These are phyloP conservation scores for Xylaria arbuscula DNA, from an alignment of 2,329 filamentous ascomycete genomes.

Conservation along the genomic window DNA sequence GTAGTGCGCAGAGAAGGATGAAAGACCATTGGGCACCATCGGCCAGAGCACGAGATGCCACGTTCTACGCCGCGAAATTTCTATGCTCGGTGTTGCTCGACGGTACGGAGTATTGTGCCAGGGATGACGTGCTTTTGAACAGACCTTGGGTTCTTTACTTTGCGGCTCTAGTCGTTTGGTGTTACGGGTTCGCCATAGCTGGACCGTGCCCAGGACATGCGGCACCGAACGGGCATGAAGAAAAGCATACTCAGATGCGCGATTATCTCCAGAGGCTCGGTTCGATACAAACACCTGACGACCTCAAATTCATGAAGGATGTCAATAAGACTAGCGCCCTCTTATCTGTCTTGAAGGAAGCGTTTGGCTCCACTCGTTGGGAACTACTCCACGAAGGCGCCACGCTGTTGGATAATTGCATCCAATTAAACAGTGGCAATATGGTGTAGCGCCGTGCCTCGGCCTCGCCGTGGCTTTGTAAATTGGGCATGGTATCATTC, in stretches of 20 bases:
- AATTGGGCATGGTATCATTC: not conserved
- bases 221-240: constrained; percentile 68
- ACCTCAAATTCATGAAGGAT: constrained; percentile 77
- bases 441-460: constrained; percentile 35
- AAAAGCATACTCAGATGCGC: constrained; percentile 82
- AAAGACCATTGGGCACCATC: constrained; percentile 89
- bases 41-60: constrained; percentile 87
- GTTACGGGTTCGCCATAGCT: constrained; percentile 90
- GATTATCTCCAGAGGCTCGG: constrained; percentile 79
- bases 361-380: constrained; percentile 87
- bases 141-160: constrained; percentile 97
- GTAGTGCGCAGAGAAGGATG: constrained; percentile 83
- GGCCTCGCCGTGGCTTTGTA: not conserved
- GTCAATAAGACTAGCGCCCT: constrained; percentile 86
- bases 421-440: constrained; percentile 63
- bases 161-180: constrained; percentile 91
- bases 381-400: constrained; percentile 91
- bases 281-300: constrained; percentile 77
- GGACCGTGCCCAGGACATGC: constrained; percentile 71
- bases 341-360: constrained; percentile 82
- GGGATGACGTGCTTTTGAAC: constrained; percentile 90
- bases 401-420: constrained; percentile 82
- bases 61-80: constrained; percentile 92
- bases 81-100: constrained; percentile 84
- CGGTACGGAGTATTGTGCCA: constrained; percentile 75